A percentile compares a stretch with the other conserved stretches of the same genome.
Conservation (phyloP, 2,329 filamentous ascomycete genomes). For the Aspergillus sp. region DNA sequence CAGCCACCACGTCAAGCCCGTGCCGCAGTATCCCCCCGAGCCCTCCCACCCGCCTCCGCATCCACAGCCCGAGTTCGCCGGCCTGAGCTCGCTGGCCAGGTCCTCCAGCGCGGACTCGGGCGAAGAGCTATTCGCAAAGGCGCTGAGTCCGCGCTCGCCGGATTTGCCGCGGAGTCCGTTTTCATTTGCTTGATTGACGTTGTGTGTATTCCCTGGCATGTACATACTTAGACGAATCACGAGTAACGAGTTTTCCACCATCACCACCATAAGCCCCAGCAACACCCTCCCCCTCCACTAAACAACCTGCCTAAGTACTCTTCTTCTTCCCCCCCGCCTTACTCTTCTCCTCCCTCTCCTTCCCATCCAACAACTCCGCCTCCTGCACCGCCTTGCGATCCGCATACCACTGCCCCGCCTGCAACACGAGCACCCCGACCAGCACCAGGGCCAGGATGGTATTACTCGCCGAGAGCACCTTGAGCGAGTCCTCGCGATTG, state of each 20-base stretch:
- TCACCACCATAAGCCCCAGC: slow-evolving; percentile 2
- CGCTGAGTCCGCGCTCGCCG: slow-evolving; percentile 75
- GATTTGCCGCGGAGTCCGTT: slow-evolving; percentile 82
- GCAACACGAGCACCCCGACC: slow-evolving; percentile 81
- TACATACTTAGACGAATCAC: too few species aligned
- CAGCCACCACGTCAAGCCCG: slow-evolving; percentile 13
- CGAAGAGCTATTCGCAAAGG: slow-evolving; percentile 79
- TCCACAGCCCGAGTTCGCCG: slow-evolving; percentile 19
- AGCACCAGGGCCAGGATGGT: slow-evolving; percentile 90
- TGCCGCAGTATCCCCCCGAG: slow-evolving; percentile 31
- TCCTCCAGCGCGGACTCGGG: slow-evolving; percentile 46
- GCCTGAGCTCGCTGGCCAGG: slow-evolving; percentile 23
- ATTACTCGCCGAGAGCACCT: slow-evolving; percentile 87
- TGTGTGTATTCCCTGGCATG: slow-evolving; percentile 10
- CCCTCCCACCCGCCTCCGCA: slow-evolving; percentile 28
- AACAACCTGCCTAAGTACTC: too few species aligned
- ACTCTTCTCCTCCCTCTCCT: slow-evolving; percentile 2
- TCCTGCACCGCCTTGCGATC: slow-evolving; percentile 87
- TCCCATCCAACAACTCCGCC: slow-evolving; percentile 46
- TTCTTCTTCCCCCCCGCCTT: too few species aligned
- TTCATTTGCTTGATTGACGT: slow-evolving; percentile 40
- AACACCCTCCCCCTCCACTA: slow-evolving; percentile 6
- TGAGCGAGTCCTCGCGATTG: slow-evolving; percentile 76
- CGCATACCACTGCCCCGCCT: slow-evolving; percentile 97
- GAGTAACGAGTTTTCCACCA: too few species aligned